Evolutionary conservation across 352 stramenopile genomes (phyloP), one percentile per base, ranked within the genome.

Genomic region (Phytophthora litchii): DNA sequence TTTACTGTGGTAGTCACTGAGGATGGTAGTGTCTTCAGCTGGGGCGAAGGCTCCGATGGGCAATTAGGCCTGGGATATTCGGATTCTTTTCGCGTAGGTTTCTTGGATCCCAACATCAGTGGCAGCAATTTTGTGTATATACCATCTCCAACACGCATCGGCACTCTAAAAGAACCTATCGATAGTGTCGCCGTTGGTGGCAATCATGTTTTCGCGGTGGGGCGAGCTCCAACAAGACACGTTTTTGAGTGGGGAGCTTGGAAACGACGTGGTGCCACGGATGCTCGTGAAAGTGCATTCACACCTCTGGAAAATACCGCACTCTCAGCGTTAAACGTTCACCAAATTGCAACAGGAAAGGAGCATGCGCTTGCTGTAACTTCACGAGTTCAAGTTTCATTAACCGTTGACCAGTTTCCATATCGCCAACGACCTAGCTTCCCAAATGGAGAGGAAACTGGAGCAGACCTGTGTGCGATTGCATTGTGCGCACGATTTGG

Each of bases 41-140:
- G 81, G 79, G 83, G 83, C 0, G 81, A 92, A 61, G 83, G 81
- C 29, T 92, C 80, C 1, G 83, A 92, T 38, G 80, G 83, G 0
- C 83, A 92, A 41, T 70, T 91, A 12, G 83, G 83, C 1, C 49
- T 92, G 1, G 78, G 83, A 0, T 88, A 85, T 44, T 74, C 72
- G 3, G 78, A 92, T 50, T 64, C 66, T 13, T 92, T 89, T 36
- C 67, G 74, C 8, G 80, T 91, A 11, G 83, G 83, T 1, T 91
- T 83, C 41, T 65, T 91, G 6, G 83, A 91, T 25, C 70, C 83
- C 1, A 74, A 90, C 37, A 82, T 92, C 16, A 81, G 81, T 34
- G 72, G 82, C 21, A 91, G 77, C 54, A 91, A 74, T 47, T 92
- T 90, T 27, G 81, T 89, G 6, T 92, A 81, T 61, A 88, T 91